Evolutionary conservation across 1,284 basidiomycete species (phyloP).

Genomic region (Tilletia indica): DNA sequence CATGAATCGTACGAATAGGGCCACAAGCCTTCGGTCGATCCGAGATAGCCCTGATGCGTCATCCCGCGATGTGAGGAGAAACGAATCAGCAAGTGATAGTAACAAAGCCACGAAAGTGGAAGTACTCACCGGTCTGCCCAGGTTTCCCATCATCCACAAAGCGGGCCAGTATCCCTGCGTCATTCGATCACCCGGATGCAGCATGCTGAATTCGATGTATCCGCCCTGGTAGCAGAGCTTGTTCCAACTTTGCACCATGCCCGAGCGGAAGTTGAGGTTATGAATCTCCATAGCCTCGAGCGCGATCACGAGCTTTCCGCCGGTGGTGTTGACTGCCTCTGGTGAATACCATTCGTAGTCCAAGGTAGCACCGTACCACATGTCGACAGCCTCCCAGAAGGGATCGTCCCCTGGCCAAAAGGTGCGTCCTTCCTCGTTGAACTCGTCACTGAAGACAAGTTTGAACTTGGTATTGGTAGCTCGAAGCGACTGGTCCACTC

Average conservation of each 20-base stretch:
- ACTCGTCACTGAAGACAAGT: conserved; percentile 77
- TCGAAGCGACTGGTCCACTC: conserved; percentile 36
- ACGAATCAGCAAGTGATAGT: too few species aligned
- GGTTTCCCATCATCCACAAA: conserved; percentile 29
- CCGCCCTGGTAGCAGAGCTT: conserved; percentile 41
- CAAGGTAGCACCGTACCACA: conserved; percentile 51
- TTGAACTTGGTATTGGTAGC: conserved; percentile 31
- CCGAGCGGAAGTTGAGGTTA: conserved; percentile 51
- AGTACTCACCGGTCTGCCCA: conserved; percentile 18
- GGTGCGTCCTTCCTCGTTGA: conserved; percentile 65
- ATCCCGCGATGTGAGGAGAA: too few species aligned
- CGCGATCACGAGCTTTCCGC: conserved; percentile 40
- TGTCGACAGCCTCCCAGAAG: conserved; percentile 52
- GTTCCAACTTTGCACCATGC: conserved; percentile 55
- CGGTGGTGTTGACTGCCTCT: conserved; percentile 50
- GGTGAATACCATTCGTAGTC: conserved; percentile 57
- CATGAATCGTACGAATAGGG: conserved; percentile 27
- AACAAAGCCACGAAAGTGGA: too few species aligned
- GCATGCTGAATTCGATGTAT: conserved; percentile 30
- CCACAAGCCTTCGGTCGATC: conserved; percentile 29
- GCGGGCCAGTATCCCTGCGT: conserved; percentile 30
- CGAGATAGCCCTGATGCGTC: conserved; percentile 21
- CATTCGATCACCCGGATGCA: conserved; percentile 22
- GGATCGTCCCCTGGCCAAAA: conserved; percentile 58
- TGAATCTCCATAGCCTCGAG: conserved; percentile 39